Evolutionary conservation across 2,329 filamentous ascomycete genomes (phyloP).

Genomic region (Neopestalotiopsis clavispora): DNA sequence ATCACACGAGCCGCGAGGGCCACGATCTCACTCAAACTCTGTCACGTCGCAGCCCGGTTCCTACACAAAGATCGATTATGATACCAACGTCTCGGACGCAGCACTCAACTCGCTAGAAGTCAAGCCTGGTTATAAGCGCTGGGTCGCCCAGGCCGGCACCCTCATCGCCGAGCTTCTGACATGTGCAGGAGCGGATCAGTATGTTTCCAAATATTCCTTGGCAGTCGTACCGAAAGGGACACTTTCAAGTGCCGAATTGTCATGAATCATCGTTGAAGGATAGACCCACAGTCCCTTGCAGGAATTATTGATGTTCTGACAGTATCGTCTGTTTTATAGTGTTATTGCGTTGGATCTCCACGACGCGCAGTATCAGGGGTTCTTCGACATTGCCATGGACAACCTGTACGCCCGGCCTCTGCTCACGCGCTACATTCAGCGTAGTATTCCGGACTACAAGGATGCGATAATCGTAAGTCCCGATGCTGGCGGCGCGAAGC

Average conservation of each 20-base stretch:
- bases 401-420: constrained; percentile 89
- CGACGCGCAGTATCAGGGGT: constrained; percentile 96
- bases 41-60: constrained; percentile 48
- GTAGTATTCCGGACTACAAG: constrained; percentile 82
- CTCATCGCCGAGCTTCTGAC: constrained; percentile 93
- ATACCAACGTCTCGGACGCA: constrained; percentile 59
- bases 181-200: constrained; percentile 96
- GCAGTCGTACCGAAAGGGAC: neutral
- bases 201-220: constrained; percentile 31
- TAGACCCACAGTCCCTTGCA: neutral
- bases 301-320: neutral
- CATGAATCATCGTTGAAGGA: constrained; percentile 10
- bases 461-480: constrained; percentile 93
- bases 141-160: constrained; percentile 96
- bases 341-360: constrained; percentile 98
- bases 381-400: constrained; percentile 98
- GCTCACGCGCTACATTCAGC: constrained; percentile 73
- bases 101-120: constrained; percentile 66
- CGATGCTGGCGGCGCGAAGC: constrained; percentile 94
- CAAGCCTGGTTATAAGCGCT: constrained; percentile 95
- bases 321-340: constrained; percentile 22
- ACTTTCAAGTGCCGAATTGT: neutral
- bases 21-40: constrained; percentile 44
- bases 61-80: constrained; percentile 69
- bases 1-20: constrained; percentile 28